These are phyloP conservation scores for Tuber brumale DNA, from an alignment of 495 filamentous ascomycete species.

Conservation along the genomic window DNA sequence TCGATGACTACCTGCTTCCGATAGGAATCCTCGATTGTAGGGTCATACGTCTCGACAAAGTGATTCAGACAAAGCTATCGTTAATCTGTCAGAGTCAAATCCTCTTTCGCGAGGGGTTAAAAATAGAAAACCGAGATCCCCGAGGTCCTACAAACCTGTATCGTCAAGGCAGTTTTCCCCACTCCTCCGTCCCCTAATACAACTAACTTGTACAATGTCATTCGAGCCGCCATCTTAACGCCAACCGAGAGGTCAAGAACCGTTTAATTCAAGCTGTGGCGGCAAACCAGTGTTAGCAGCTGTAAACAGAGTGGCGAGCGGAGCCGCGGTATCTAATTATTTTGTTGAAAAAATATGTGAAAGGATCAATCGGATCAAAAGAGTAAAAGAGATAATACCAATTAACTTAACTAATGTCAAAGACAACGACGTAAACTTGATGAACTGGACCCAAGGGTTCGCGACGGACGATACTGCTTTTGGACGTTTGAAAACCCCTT, in stretches of 20 bases:
- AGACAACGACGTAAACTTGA: slow-evolving; percentile 18
- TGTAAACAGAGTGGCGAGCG: slow-evolving; percentile 26
- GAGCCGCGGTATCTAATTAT: slow-evolving; percentile 12
- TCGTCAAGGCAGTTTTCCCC: slow-evolving; percentile 94
- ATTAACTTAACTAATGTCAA: slow-evolving; percentile 20
- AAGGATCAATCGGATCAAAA: slow-evolving; percentile 21
- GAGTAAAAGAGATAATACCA: slow-evolving; percentile 26
- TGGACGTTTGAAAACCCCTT: slow-evolving; percentile 27
- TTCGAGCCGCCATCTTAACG: slow-evolving; percentile 45
- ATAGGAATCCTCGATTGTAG: slow-evolving; percentile 95
- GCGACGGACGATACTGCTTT: slow-evolving; percentile 27
- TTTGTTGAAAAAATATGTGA: not conserved
- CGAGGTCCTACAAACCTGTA: slow-evolving; percentile 56
- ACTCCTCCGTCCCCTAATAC: slow-evolving; percentile 83
- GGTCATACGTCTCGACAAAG: slow-evolving; percentile 87
- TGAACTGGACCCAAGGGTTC: slow-evolving; percentile 22
- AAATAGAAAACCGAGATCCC: slow-evolving; percentile 13
- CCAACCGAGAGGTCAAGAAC: slow-evolving; percentile 6
- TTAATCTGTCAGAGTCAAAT: slow-evolving; percentile 24
- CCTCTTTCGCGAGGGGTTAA: slow-evolving; percentile 15
- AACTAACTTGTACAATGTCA: slow-evolving; percentile 98
- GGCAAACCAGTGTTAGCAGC: slow-evolving; percentile 11
- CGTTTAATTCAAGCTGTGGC: slow-evolving; percentile 10
- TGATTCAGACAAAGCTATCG: slow-evolving; percentile 66
- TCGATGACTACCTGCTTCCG: slow-evolving; percentile 98